Evolutionary conservation across 75 land plant species (phyloP).

Genomic region (Cunninghamia lanceolata): DNA sequence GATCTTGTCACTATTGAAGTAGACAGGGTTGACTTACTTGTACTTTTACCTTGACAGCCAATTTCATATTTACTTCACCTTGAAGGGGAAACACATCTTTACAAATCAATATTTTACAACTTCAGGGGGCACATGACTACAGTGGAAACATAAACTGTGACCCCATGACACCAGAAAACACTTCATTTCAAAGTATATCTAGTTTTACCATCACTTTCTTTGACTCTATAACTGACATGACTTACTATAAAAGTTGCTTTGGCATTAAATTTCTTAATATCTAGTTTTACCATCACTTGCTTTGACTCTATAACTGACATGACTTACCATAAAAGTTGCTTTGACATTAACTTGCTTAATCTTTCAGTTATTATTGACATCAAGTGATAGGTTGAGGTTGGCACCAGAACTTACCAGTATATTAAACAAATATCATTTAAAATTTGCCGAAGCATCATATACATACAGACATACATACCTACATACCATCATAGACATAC

Average conservation of each 20-base stretch:
- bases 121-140: background rate
- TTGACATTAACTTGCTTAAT: background rate
- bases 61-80: background rate
- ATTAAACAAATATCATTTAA: background rate
- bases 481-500: too few species aligned
- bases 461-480: background rate
- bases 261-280: background rate
- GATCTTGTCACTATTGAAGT: background rate
- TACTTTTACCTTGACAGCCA: background rate
- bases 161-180: background rate
- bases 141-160: background rate
- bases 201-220: background rate
- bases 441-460: background rate
- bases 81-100: background rate
- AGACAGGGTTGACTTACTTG: background rate
- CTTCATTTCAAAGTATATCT: background rate
- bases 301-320: background rate
- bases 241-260: background rate
- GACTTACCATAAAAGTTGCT: background rate
- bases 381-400: too few species aligned
- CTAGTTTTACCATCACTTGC: background rate
- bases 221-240: background rate
- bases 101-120: background rate
- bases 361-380: background rate
- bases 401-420: background rate